These are phyloP conservation scores for Thelephora terrestris DNA, from an alignment of 1,284 basidiomycete genomes.

Conservation along the genomic window DNA sequence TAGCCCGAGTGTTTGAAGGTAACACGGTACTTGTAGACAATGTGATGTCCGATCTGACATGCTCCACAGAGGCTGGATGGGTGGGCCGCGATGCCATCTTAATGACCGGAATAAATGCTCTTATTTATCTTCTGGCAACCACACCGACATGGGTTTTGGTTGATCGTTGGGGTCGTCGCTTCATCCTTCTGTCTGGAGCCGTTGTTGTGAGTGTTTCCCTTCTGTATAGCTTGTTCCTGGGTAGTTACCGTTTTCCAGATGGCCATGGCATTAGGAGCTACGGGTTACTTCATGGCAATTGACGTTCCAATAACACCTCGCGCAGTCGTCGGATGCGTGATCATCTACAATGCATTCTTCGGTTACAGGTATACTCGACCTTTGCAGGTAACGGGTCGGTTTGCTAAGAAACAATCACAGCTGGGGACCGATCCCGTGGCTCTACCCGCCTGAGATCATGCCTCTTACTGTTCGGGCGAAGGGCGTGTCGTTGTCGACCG, in stretches of 20 bases:
- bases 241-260: conserved; percentile 37
- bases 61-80: conserved; percentile 82
- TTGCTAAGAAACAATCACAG: conserved; percentile 17
- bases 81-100: conserved; percentile 92
- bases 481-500: conserved; percentile 89
- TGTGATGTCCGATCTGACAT: conserved; percentile 4
- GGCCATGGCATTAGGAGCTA: conserved; percentile 66
- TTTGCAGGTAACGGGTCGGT: not conserved
- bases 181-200: conserved; percentile 90
- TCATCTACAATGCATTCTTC: conserved; percentile 91
- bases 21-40: conserved; percentile 11
- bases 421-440: conserved; percentile 78
- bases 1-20: conserved; percentile 82
- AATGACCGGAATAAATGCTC: conserved; percentile 93
- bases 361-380: conserved; percentile 56
- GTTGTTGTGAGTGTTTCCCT: conserved; percentile 49
- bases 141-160: conserved; percentile 94
- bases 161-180: conserved; percentile 83
- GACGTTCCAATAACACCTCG: conserved; percentile 79
- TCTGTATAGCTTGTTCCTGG: conserved; percentile 1
- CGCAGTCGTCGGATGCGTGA: conserved; percentile 86
- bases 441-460: conserved; percentile 92
- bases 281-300: conserved; percentile 90
- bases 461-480: conserved; percentile 85
- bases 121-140: conserved; percentile 81